A percentile compares a stretch with the other conserved stretches of the same genome.
These are phyloP conservation scores for Venturia effusa DNA, from an alignment of 2,329 filamentous ascomycete species.

Conservation along the genomic window DNA sequence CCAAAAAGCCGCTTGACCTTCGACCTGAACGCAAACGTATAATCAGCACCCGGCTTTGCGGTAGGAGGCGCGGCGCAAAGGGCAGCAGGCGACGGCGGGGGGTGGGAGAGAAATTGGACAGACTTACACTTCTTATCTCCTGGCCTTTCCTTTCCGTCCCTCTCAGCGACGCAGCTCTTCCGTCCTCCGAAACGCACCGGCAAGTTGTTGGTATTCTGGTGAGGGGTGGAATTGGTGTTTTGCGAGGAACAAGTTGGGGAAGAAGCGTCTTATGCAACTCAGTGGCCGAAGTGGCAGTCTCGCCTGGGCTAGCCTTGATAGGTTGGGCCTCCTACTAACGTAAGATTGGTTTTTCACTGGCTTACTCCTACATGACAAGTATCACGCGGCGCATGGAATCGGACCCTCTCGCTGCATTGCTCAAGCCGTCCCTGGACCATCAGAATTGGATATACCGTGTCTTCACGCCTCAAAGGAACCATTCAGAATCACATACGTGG, in stretches of 20 bases:
- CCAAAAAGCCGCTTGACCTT: conserved; percentile 4
- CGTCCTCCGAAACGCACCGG: conserved; percentile 23
- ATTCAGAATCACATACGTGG: not conserved
- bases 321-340: no score
- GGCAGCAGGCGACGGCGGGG: not conserved
- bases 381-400: not conserved
- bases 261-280: not conserved
- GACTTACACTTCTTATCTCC: conserved; percentile 20
- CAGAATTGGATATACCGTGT: not conserved
- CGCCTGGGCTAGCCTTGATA: not conserved
- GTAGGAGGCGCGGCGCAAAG: not conserved
- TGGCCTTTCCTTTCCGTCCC: conserved; percentile 20
- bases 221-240: conserved; percentile 15
- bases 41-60: not conserved
- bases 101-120: not conserved
- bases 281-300: not conserved
- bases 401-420: not conserved
- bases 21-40: not conserved
- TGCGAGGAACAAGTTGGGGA: conserved; percentile 14
- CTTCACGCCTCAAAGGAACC: not conserved
- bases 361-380: not conserved
- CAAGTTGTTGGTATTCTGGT: conserved; percentile 14
- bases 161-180: conserved; percentile 30
- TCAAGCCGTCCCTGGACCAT: not conserved
- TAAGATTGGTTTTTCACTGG: not conserved